Base-by-base conservation (phyloP, 2,329 filamentous ascomycete species). In the Penicillium janthinellum region DNA sequence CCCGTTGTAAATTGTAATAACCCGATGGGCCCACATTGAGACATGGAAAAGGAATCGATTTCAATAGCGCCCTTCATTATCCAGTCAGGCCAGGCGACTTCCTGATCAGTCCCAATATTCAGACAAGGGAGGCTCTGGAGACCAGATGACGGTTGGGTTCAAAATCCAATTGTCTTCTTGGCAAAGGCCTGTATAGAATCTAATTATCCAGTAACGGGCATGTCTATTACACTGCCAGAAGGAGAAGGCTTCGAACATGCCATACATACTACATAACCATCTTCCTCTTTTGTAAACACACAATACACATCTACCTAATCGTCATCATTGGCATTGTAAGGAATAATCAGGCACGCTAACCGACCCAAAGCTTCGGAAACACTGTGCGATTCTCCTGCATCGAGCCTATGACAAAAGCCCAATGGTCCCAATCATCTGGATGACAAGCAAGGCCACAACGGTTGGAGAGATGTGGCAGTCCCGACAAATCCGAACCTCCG, bases 281-380 rank as follows among this genome's bases (percentile, higher is more conserved):
- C 22, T 14, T 25, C 48, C 31, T 37, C 10, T 50, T 50, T 35
- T 3, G 35, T 51, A 10, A n/a, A 25, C 37, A 31, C 28, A 31
- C 28, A 31, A 31, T 7, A n/a, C 7, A 11, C 37, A 31, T 28
- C 15, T 20, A 20, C 20, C 1, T 20, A 11, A 15, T 20, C 15
- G 4, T 15, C n/a, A 42, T 45, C 17, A 28, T 47, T 49, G 37
- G 37, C 25, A 42, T 42, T 38, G 35, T 3, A 8, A 31, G 60
- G 60, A 63, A 52, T 37, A 45, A 61, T 59, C 54, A 59, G 61
- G 47, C 25, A 20, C 20, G 57, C 58, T 62, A 62, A 45, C 56
- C 55, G 59, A 59, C 57, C 63, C 59, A 59, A 44, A 41, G 41
- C 28, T 25, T 28, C 60, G 63, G 63, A 61, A 54, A 61, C 54